Percentiles rank a stretch among this genome's conserved stretches.
Conservation (phyloP, 108 stramenopile genomes). For the Pseudonitzschia pungens region DNA sequence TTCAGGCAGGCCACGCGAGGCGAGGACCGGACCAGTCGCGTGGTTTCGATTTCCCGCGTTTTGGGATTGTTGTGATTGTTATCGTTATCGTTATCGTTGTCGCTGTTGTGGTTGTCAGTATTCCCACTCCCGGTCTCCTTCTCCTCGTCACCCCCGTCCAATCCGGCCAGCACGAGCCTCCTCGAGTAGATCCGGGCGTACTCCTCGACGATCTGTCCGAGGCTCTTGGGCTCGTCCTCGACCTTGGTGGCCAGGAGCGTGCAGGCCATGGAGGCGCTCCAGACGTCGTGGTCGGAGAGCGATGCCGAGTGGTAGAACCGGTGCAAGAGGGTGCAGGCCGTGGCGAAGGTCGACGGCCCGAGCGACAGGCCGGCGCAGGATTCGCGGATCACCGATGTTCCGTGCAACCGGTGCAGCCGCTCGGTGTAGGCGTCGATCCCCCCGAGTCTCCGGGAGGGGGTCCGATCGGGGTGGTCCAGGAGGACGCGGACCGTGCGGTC, state of each 20-base stretch:
- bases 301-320: conserved; percentile 67
- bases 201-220: conserved; percentile 46
- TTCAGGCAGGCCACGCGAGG: not conserved
- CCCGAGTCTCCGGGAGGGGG: conserved; percentile 31
- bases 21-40: not conserved
- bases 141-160: too few species aligned
- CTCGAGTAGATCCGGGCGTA: conserved; percentile 67
- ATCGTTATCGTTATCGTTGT: not conserved
- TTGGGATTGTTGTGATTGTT: not conserved
- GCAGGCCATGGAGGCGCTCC: conserved; percentile 74
- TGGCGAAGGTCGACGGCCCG: conserved; percentile 41
- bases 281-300: conserved; percentile 52
- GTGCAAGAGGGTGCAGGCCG: conserved; percentile 68
- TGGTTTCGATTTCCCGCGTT: not conserved
- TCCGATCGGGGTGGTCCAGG: conserved; percentile 28
- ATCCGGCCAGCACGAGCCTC: conserved; percentile 42
- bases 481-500: conserved; percentile 40
- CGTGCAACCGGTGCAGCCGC: conserved; percentile 76
- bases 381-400: conserved; percentile 60
- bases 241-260: conserved; percentile 65
- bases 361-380: conserved; percentile 21
- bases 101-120: conserved; percentile 15
- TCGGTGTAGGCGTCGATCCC: conserved; percentile 50
- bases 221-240: conserved; percentile 57
- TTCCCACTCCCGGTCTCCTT: too few species aligned